phyloP scores from a whole-genome alignment of 2,329 filamentous ascomycete genomes.

The Cladosporium halotolerans region DNA sequence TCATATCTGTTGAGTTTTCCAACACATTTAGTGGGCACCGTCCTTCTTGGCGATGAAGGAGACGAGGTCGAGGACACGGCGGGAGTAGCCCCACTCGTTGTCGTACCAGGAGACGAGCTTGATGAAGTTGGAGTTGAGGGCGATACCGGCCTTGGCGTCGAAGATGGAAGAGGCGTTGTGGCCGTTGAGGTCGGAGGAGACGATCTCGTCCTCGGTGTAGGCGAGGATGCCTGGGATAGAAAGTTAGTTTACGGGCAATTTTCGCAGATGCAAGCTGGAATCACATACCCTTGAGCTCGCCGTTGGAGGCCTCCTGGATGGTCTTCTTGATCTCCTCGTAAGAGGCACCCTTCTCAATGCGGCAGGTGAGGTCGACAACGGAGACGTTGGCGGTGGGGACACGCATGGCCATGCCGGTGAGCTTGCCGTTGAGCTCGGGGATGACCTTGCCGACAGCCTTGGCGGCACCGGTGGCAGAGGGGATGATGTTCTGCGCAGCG shows the following conservation, averaged over 20 bases:
- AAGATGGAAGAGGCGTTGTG: conserved; percentile 95
- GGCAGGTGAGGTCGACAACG: conserved; percentile 93
- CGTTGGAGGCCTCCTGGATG: conserved; percentile 69
- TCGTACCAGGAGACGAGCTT: conserved; percentile 86
- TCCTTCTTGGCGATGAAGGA: conserved; percentile 37
- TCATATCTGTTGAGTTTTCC: background rate
- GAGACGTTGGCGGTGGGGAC: conserved; percentile 98
- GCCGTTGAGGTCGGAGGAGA: conserved; percentile 90
- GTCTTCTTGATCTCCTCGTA: conserved; percentile 91
- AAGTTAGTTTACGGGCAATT: conserved; percentile 19
- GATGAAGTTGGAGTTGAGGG: conserved; percentile 96
- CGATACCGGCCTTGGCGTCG: conserved; percentile 98
- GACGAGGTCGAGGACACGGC: conserved; percentile 56
- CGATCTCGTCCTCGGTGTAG: conserved; percentile 96
- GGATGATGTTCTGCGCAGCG: conserved; percentile 99
- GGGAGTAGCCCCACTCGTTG: conserved; percentile 91
- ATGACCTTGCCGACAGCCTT: conserved; percentile 99
- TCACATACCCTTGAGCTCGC: conserved; percentile 72
- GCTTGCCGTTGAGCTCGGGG: conserved; percentile 95
- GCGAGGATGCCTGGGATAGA: conserved; percentile 63
- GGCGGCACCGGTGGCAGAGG: conserved; percentile 96
- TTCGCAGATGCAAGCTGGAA: background rate
- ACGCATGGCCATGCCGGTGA: conserved; percentile 99
- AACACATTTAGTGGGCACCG: conserved; percentile 25
- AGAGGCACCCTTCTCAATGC: conserved; percentile 79